These are phyloP conservation scores for Steccherinum ochraceum DNA, from an alignment of 768 basidiomycete species.

Conservation along the genomic window DNA sequence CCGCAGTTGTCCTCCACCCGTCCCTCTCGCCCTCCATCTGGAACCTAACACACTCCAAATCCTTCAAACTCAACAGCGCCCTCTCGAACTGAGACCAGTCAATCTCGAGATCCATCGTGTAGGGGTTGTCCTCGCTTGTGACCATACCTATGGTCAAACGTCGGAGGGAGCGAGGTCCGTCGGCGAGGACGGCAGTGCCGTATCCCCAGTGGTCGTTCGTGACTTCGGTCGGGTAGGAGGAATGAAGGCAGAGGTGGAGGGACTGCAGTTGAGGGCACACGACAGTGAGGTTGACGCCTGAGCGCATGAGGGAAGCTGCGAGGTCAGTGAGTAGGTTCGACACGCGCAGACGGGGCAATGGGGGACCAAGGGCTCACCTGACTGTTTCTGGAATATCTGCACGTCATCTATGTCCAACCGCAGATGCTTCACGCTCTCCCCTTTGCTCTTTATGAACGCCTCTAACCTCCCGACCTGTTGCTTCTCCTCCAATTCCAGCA, in stretches of 20 bases:
- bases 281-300: not conserved
- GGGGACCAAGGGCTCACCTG: not conserved
- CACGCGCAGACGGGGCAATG: not conserved
- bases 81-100: not conserved
- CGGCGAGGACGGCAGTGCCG: not conserved
- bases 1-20: not conserved
- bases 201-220: not conserved
- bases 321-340: not conserved
- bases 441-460: not conserved
- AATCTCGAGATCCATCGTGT: not conserved
- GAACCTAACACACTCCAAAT: not conserved
- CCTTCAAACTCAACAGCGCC: not conserved
- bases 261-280: not conserved
- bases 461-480: not conserved
- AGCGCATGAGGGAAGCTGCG: not conserved
- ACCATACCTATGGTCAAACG: not conserved
- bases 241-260: not conserved
- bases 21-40: not conserved
- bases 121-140: not conserved
- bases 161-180: not conserved
- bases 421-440: not conserved
- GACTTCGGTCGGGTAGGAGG: not conserved
- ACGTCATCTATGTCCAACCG: not conserved
- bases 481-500: not conserved
- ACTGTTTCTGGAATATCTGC: not conserved